phyloP scores from a whole-genome alignment of 176 grass and related monocot genomes.

The Tuctoria greenei region DNA sequence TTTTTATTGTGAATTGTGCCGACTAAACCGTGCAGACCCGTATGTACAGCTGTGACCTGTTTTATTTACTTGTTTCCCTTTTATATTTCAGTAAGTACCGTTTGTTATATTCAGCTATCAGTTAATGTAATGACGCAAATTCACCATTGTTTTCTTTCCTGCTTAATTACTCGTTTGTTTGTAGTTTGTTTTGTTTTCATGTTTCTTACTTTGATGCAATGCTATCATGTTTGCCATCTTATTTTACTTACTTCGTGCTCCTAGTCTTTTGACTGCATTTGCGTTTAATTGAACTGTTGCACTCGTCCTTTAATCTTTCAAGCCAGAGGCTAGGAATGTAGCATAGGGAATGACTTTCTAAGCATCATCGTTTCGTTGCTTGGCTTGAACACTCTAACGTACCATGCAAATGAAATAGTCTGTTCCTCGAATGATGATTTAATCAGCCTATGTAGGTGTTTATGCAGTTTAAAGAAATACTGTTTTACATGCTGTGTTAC shows the following conservation, averaged over 20 bases:
- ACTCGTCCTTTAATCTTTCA: neutral
- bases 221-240: neutral
- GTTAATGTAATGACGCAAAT: too few species aligned
- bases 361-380: neutral
- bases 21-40: constrained; percentile 87
- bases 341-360: neutral
- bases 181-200: constrained; percentile 9
- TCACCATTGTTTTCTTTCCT: neutral
- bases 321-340: neutral
- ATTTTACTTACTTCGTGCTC: neutral
- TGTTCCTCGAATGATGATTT: neutral
- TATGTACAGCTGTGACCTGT: constrained; percentile 48
- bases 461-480: neutral
- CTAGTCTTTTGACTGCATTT: neutral
- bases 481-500: neutral
- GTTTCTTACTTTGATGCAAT: neutral
- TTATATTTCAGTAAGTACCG: too few species aligned
- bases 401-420: neutral
- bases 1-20: constrained; percentile 96
- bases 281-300: constrained; percentile 15
- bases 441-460: neutral
- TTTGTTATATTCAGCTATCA: neutral
- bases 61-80: neutral
- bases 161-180: neutral
- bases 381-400: neutral